Evolutionary conservation across 2,329 filamentous ascomycete genomes (phyloP), one percentile per base, ranked within the genome.

Genomic region (Aspergillus sp.): DNA sequence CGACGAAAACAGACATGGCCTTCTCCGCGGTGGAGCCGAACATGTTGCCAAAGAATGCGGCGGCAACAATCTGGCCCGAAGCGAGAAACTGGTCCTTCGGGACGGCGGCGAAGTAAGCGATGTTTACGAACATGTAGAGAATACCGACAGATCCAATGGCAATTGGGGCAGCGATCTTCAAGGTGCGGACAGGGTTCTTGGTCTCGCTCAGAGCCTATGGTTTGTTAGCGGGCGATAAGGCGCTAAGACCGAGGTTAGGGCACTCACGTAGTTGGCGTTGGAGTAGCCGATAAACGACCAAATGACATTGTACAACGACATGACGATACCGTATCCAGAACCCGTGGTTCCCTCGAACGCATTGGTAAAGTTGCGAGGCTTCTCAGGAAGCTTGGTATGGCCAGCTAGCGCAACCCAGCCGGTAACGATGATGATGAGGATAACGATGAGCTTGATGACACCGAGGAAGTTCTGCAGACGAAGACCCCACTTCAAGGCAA

Each of bases 251-350:
- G 13, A 19, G 7, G 2, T n/a, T 47, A 31, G 4, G 15, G 43
- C 17, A 69, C 81, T 72, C 64, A 83, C 81, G 72, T 88, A 88
- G 75, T 89, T 89, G 0, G 86, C 84, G 69, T 89, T 89, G 7
- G 82, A 80, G 66, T 84, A 89, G 2, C 87, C 87, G 4, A 81
- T 77, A 57, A 87, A 89, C 0, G 85, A 85, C 71, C 87, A 88
- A 31, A 86, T 82, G 58, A 89, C 86, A 60, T 83, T 87, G 63
- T 87, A 84, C 43, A 89, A 70, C 0, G 86, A 85, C 60, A 82
- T 87, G 2, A 86, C 83, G n/a, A 87, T 74, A 28, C 83, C 82
- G 61, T 79, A 78, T 7, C 73, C 74, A 61, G 70, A 76, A 17
- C 71, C 70, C 9, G 70, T 69, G 11, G 71, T 76, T 11, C 76